Evolutionary conservation across 2,329 filamentous ascomycete genomes (phyloP), one percentile per base, ranked within the genome.

Genomic region (Trichoderma simmonsii): DNA sequence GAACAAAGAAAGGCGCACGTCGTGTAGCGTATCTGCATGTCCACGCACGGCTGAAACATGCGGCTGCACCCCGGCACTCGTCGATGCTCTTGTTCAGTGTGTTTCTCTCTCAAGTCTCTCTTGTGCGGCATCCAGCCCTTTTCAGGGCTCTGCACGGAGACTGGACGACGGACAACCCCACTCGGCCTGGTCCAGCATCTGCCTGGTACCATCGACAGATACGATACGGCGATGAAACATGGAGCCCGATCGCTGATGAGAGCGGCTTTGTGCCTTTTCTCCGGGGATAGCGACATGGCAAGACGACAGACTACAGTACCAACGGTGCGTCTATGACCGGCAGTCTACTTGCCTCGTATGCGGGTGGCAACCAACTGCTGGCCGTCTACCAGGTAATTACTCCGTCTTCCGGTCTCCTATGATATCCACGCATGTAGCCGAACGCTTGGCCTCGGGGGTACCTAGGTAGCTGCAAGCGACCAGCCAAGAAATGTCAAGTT

Each of bases 141-240:
- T 21, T 6, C 32, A 59, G 8, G 26, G 4, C n/a, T 64, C 26
- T 57, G 32, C 48, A 26, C 63, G 54, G 34, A 67, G 54, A 60
- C 59, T 26, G 39, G 64, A 48, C 34, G 61, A 70, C 7, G 14
- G 34, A 36, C 34, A 36, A 36, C 71, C 59, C 71, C 66, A 39
- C 66, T 24, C 7, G 9, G 36, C n/a, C 32, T 57, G 34, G 39
- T 18, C 61, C 59, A 59, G 62, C 62, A 32, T 54, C 18, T 28
- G 56, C 28, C 64, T 51, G 64, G 71, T 64, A 68, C 67, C 64
- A 48, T 57, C 64, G 21, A 34, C 14, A 54, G 32, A 48, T 73
- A n/a, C 70, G 70, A 73, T 71, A 71, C 72, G 59, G 34, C 28
- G 14, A 72, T 73, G 72, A 72, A 73, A 73, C 70, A 66, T 70